Conservation (phyloP, 1,139 yeast species). For the Debaryomycetaceae sp. region DNA sequence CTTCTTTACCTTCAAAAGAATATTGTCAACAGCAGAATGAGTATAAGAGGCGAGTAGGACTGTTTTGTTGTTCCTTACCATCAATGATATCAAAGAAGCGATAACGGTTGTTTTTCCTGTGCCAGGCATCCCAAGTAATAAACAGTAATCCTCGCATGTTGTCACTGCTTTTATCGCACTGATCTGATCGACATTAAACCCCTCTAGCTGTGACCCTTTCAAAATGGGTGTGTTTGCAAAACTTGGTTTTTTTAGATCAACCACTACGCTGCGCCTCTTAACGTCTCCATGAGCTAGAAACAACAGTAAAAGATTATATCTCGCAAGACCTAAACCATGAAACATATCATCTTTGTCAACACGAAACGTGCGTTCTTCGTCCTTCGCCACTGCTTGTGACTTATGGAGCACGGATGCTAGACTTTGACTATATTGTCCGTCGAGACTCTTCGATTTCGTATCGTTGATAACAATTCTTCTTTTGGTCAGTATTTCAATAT, state of each 20-base stretch:
- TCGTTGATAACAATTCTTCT: slow-evolving; percentile 50
- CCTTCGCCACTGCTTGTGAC: slow-evolving; percentile 6
- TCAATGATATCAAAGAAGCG: slow-evolving; percentile 62
- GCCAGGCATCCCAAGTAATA: slow-evolving; percentile 97
- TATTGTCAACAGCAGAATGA: slow-evolving; percentile 94
- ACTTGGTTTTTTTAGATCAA: slow-evolving; percentile 47
- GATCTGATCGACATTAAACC: slow-evolving; percentile 61
- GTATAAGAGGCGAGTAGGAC: slow-evolving; percentile 85
- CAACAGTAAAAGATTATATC: slow-evolving; percentile 70
- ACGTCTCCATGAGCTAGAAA: slow-evolving; percentile 55
- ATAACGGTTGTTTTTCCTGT: slow-evolving; percentile 96
- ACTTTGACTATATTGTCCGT: slow-evolving; percentile 42
- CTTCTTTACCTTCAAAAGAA: slow-evolving; percentile 64
- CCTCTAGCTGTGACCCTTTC: not conserved
- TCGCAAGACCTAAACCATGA: slow-evolving; percentile 70
- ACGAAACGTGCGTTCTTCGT: slow-evolving; percentile 39
- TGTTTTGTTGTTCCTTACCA: slow-evolving; percentile 60
- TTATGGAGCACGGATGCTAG: slow-evolving; percentile 44
- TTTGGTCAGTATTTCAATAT: slow-evolving; percentile 43
- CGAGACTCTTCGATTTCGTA: slow-evolving; percentile 38
- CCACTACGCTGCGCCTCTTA: slow-evolving; percentile 54
- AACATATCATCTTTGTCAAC: slow-evolving; percentile 79
- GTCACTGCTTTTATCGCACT: slow-evolving; percentile 65
- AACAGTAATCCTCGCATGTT: slow-evolving; percentile 67
- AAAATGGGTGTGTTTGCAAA: slow-evolving; percentile 6